phyloP scores from a whole-genome alignment of 495 filamentous ascomycete species.

The Annulohypoxylon nitens region DNA sequence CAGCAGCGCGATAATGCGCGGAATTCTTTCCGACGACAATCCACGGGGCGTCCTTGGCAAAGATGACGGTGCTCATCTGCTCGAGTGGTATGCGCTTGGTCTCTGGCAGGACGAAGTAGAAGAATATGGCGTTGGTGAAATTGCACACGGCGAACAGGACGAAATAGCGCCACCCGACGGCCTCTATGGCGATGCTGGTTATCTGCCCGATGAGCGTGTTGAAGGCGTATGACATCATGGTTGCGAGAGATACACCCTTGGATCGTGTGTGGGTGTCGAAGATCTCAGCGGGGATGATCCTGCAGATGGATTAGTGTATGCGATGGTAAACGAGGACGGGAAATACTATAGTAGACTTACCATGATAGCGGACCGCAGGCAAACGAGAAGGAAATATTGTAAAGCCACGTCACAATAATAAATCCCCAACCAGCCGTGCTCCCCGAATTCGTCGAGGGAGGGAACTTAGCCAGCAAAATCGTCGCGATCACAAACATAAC shows the following conservation, averaged over 20 bases:
- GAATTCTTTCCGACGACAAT: conserved; percentile 64
- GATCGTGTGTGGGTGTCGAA: conserved; percentile 76
- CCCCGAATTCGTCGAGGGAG: conserved; percentile 65
- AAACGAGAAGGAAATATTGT: conserved; percentile 75
- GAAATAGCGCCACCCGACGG: conserved; percentile 67
- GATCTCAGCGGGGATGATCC: conserved; percentile 78
- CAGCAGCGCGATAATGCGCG: conserved; percentile 20
- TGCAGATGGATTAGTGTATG: conserved; percentile 43
- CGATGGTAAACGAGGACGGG: neutral
- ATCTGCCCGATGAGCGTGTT: conserved; percentile 81
- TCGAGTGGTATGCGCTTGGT: conserved; percentile 74
- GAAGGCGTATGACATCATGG: conserved; percentile 75
- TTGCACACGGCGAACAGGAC: conserved; percentile 70
- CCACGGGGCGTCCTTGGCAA: conserved; percentile 72
- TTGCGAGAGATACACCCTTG: conserved; percentile 75
- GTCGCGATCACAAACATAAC: conserved; percentile 64
- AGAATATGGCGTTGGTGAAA: conserved; percentile 72
- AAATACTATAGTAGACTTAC: conserved; percentile 9
- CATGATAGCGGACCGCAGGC: conserved; percentile 71
- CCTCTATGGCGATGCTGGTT: conserved; percentile 70
- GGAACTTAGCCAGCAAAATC: conserved; percentile 63
- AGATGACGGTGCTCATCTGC: conserved; percentile 75
- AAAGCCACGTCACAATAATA: conserved; percentile 77
- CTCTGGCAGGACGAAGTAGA: conserved; percentile 74
- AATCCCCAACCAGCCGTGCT: conserved; percentile 76